A percentile compares a stretch with the other conserved stretches of the same genome.
Evolutionary conservation across 192 early-diverging fungal species (phyloP).

Genomic region (Gigaspora rosea): DNA sequence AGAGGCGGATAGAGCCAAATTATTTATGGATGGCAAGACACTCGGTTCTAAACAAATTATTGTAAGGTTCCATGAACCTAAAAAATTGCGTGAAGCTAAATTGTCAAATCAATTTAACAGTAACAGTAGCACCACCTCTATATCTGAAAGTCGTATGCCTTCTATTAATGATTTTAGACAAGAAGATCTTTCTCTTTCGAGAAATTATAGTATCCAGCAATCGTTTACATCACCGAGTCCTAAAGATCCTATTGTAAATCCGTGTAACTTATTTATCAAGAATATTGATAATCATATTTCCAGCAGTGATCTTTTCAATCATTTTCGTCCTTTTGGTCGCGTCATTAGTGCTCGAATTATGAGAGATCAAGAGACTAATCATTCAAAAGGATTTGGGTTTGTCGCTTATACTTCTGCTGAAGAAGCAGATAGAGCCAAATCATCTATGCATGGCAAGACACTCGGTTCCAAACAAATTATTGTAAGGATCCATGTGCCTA

Average conservation of each 20-base stretch:
- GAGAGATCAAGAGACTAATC: slow-evolving; percentile 64
- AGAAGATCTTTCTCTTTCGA: too few species aligned
- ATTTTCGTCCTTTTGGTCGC: slow-evolving; percentile 84
- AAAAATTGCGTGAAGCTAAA: slow-evolving; percentile 68
- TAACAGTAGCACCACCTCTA: background rate
- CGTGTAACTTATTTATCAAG: slow-evolving; percentile 94
- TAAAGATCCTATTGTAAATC: slow-evolving; percentile 39
- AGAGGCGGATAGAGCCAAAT: slow-evolving; percentile 86
- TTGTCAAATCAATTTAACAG: slow-evolving; percentile 13
- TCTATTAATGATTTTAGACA: too few species aligned
- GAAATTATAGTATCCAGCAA: slow-evolving; percentile 2
- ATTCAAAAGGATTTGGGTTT: slow-evolving; percentile 88
- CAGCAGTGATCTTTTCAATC: slow-evolving; percentile 91
- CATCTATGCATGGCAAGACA: slow-evolving; percentile 87
- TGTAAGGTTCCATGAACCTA: slow-evolving; percentile 91
- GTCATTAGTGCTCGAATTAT: slow-evolving; percentile 93
- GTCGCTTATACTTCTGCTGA: slow-evolving; percentile 91
- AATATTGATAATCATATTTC: slow-evolving; percentile 91
- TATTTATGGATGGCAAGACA: slow-evolving; percentile 87
- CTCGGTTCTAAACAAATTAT: slow-evolving; percentile 83
- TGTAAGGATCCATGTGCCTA: slow-evolving; percentile 90
- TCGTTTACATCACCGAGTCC: slow-evolving; percentile 1
- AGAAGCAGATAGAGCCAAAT: slow-evolving; percentile 87
- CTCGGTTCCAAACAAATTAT: slow-evolving; percentile 83
- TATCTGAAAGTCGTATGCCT: slow-evolving; percentile 21